Evolutionary conservation across 2,329 filamentous ascomycete genomes (phyloP), one percentile per base, ranked within the genome.

Genomic region (Epichloe coenophiala): DNA sequence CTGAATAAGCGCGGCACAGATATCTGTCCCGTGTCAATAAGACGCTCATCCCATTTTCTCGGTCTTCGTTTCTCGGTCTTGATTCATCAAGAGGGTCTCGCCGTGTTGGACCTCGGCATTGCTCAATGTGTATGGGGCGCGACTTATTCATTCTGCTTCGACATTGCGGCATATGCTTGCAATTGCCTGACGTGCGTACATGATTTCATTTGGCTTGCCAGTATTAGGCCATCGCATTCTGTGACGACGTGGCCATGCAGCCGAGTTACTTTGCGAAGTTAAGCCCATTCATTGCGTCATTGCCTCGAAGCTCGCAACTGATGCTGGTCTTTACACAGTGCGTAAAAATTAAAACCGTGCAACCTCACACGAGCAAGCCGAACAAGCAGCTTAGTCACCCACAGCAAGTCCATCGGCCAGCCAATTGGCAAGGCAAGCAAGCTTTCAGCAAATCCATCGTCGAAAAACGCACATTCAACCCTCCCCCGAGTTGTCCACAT

Each of bases 351-450:
- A 9, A 31, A 31, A 31, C 7, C 27, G 23, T 27, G 11, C 57
- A 64, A 64, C 60, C 59, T 31, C 27, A 17, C n/a, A n/a, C n/a
- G n/a, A n/a, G n/a, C n/a, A n/a, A n/a, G n/a, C n/a, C n/a, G n/a
- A n/a, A 27, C 7, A 2, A 27, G 23, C 27, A 0, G 59, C 62
- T 66, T 64, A 67, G 64, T 66, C 64, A 66, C 58, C 51, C 58
- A n/a, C n/a, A n/a, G n/a, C n/a, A n/a, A 43, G 57, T 54, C 56
- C 61, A 66, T 61, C 51, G 53, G 54, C 58, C 55, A 58, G 59
- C 58, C 59, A 50, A 35, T 27, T 27, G 23, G 23, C 39, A 27
- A 44, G 35, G 15, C 23, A 38, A 37, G 17, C 36, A 7, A 40
- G 23, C 23, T 7, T 2, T 59, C 58, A 60, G 57, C 63, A 59